A percentile compares a stretch with the other conserved stretches of the same genome.
These are phyloP conservation scores for Skeletonema grethae DNA, from an alignment of 108 stramenopile genomes.

Conservation along the genomic window DNA sequence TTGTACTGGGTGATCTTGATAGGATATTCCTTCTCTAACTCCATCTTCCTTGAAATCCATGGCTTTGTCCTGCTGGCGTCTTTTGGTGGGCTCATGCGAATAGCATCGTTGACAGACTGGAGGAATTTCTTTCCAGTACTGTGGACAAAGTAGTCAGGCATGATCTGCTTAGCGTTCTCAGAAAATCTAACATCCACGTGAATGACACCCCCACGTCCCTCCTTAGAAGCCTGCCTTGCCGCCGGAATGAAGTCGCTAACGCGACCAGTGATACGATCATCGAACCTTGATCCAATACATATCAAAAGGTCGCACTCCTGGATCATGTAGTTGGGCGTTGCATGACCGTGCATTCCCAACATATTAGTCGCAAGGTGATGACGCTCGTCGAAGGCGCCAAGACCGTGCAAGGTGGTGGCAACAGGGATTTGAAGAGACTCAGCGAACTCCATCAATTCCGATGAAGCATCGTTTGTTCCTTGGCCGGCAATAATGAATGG, in stretches of 20 bases:
- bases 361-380: conserved; percentile 86
- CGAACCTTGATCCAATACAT: conserved; percentile 87
- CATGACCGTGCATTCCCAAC: conserved; percentile 92
- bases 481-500: conserved; percentile 92
- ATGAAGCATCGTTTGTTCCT: conserved; percentile 81
- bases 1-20: conserved; percentile 71
- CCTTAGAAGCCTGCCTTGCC: conserved; percentile 78
- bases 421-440: conserved; percentile 89
- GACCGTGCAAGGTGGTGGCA: conserved; percentile 85
- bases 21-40: conserved; percentile 76
- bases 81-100: conserved; percentile 41
- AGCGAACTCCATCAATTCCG: conserved; percentile 82
- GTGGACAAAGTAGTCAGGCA: conserved; percentile 85
- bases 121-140: conserved; percentile 82
- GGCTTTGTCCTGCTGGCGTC: conserved; percentile 47
- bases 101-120: conserved; percentile 66
- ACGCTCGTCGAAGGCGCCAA: conserved; percentile 87
- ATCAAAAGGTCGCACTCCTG: conserved; percentile 90
- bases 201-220: conserved; percentile 88
- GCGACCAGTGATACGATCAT: conserved; percentile 90
- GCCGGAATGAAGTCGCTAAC: conserved; percentile 81
- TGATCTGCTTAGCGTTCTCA: conserved; percentile 81
- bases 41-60: conserved; percentile 72
- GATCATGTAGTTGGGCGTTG: conserved; percentile 89
- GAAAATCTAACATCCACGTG: conserved; percentile 86